Base-by-base conservation (phyloP, 371 early-diverging fungal genomes). In the Mucor lusitanicus region DNA sequence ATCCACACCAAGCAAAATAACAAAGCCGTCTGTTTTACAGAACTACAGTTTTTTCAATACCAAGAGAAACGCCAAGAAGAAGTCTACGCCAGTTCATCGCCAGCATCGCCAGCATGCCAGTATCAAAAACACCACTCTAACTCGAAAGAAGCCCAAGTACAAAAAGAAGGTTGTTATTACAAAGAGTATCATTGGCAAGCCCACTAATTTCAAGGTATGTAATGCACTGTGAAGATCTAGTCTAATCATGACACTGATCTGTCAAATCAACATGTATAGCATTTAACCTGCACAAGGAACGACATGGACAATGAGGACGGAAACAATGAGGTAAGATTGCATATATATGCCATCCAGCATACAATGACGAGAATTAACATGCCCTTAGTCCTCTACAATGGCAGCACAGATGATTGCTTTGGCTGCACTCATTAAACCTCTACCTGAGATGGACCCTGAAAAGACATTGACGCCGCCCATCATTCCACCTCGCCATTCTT, bases 121-220 rank as follows among this genome's bases (percentile, higher is more conserved):
- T 54, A 13, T 54, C 6, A 54, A 54, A 27, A 54, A 54, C 6
- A 28, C 54, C 13, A 54, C 54, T 23, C n/a, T 54, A n/a, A 37
- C 63, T 17, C 50, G 39, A 54, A 63, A 50, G 27, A 63, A 54
- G 11, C 28, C 44, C 19, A 61, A 32, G 7, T n/a, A 13, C 12
- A 63, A 63, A 23, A 62, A 63, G 19, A 55, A 55, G 15, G 53
- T 54, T 23, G 27, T 23, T 17, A 28, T 71, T 6, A 55, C 72
- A 13, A 71, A 71, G 33, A 71, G 72, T 54, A 64, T 71, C 19
- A 71, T 71, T 32, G 72, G 72, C 13, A 61, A 37, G 23, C 72
- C 72, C 3, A 67, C 72, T 1, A 71, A 71, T 28, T 71, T 71
- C 17, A 69, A 63, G 69, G 69, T 69, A 62, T 21, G 39, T 69